Percentiles rank a stretch among this genome's conserved stretches.
These are phyloP conservation scores for Cryptococcus hybrid DNA, from an alignment of 1,284 basidiomycete genomes.

Conservation along the genomic window DNA sequence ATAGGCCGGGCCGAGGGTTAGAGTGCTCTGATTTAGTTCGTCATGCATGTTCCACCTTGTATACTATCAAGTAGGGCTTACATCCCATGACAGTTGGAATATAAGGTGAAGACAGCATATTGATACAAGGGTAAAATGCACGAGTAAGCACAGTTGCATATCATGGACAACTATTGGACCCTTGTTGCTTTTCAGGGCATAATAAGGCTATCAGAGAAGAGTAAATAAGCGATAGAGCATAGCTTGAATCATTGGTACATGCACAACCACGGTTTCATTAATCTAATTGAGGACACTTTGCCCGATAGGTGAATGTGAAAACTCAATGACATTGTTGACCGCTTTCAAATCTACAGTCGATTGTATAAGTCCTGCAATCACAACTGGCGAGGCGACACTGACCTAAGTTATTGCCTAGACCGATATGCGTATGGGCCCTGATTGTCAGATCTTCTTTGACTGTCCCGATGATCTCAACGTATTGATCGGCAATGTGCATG, in stretches of 20 bases:
- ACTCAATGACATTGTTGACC: slow-evolving; percentile 42
- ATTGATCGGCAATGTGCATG: slow-evolving; percentile 57
- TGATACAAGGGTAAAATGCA: too few relatives aligned
- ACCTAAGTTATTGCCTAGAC: slow-evolving; percentile 68
- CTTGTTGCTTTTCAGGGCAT: too few relatives aligned
- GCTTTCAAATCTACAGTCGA: slow-evolving; percentile 37
- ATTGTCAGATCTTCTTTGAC: slow-evolving; percentile 63
- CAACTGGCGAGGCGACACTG: slow-evolving; percentile 30
- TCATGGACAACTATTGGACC: too few relatives aligned
- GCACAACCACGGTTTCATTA: background rate
- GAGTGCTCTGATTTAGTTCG: background rate
- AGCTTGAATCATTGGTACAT: background rate
- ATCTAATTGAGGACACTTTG: slow-evolving; percentile 32
- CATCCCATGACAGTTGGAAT: too few relatives aligned
- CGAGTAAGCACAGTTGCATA: too few relatives aligned
- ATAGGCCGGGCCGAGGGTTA: background rate
- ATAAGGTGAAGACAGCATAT: too few relatives aligned
- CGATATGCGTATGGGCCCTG: slow-evolving; percentile 61
- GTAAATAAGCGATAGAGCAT: too few relatives aligned
- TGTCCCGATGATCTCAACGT: slow-evolving; percentile 71
- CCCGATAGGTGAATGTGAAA: slow-evolving; percentile 39
- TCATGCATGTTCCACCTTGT: slow-evolving; percentile 18
- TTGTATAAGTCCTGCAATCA: too few relatives aligned
- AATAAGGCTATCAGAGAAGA: too few relatives aligned
- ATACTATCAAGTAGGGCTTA: background rate